phyloP scores from a whole-genome alignment of 129 eudicot genomes.

The Artemisia annua region DNA sequence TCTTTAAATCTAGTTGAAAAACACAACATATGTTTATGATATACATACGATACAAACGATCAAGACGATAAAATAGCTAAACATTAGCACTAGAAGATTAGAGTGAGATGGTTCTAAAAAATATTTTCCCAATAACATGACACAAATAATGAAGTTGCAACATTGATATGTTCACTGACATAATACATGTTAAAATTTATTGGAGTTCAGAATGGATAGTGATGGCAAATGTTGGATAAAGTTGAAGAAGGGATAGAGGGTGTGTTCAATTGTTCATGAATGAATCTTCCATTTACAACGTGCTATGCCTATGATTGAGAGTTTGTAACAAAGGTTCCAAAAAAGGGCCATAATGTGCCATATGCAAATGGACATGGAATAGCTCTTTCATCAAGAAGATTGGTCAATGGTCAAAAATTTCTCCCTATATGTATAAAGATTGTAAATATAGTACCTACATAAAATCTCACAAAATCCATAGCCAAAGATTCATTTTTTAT shows the following conservation, averaged over 20 bases:
- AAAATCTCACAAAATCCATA: conserved; percentile 24
- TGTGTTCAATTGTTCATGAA: conserved; percentile 17
- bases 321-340: conserved; percentile 27
- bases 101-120: too few relatives aligned
- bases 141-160: background rate
- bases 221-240: conserved; percentile 22
- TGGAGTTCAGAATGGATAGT: background rate
- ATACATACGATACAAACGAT: too few relatives aligned
- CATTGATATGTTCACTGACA: background rate
- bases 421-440: background rate
- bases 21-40: too few relatives aligned
- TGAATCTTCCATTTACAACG: conserved; percentile 1
- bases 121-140: too few relatives aligned
- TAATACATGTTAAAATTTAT: background rate
- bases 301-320: conserved; percentile 24
- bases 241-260: conserved; percentile 16
- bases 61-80: too few relatives aligned
- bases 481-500: conserved; percentile 9
- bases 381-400: conserved; percentile 42
- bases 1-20: too few relatives aligned
- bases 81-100: too few relatives aligned
- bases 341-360: conserved; percentile 34
- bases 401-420: conserved; percentile 36
- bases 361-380: conserved; percentile 28
- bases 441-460: background rate